A percentile compares a stretch with the other conserved stretches of the same genome.
Evolutionary conservation across 805 yeast species (phyloP).

Genomic region (Wickerhamomyces bisporus): DNA sequence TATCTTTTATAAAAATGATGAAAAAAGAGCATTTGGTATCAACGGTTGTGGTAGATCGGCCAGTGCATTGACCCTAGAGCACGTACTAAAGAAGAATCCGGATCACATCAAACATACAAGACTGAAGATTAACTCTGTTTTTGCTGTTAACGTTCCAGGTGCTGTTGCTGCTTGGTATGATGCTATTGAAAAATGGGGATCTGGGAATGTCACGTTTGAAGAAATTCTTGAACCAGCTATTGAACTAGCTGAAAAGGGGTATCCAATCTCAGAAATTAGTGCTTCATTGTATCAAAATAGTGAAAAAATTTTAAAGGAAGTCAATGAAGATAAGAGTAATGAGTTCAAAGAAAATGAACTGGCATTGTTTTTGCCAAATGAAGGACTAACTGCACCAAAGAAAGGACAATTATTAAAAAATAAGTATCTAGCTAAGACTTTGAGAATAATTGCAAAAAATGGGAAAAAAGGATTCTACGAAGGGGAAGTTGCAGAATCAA

Average conservation of each 20-base stretch:
- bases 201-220: slow-evolving; percentile 53
- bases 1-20: slow-evolving; percentile 45
- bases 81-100: slow-evolving; percentile 34
- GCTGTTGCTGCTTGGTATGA: slow-evolving; percentile 79
- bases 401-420: slow-evolving; percentile 57
- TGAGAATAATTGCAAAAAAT: slow-evolving; percentile 43
- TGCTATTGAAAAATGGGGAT: slow-evolving; percentile 65
- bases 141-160: slow-evolving; percentile 71
- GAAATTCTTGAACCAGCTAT: slow-evolving; percentile 63
- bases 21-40: slow-evolving; percentile 54
- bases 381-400: slow-evolving; percentile 40
- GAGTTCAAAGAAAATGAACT: slow-evolving; percentile 25
- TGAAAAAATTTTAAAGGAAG: slow-evolving; percentile 33
- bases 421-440: slow-evolving; percentile 45
- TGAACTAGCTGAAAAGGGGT: slow-evolving; percentile 64
- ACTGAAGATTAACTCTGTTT: slow-evolving; percentile 48
- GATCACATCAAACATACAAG: slow-evolving; percentile 43
- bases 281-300: slow-evolving; percentile 43
- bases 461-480: slow-evolving; percentile 68
- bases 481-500: slow-evolving; percentile 65
- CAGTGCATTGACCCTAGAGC: slow-evolving; percentile 40
- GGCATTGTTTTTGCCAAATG: slow-evolving; percentile 33
- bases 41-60: slow-evolving; percentile 79
- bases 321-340: slow-evolving; percentile 27
- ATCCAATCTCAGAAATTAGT: slow-evolving; percentile 56